These are phyloP conservation scores for Paraurostyla sp. DNA, from an alignment of 73 alveolate genomes.

Conservation along the genomic window DNA sequence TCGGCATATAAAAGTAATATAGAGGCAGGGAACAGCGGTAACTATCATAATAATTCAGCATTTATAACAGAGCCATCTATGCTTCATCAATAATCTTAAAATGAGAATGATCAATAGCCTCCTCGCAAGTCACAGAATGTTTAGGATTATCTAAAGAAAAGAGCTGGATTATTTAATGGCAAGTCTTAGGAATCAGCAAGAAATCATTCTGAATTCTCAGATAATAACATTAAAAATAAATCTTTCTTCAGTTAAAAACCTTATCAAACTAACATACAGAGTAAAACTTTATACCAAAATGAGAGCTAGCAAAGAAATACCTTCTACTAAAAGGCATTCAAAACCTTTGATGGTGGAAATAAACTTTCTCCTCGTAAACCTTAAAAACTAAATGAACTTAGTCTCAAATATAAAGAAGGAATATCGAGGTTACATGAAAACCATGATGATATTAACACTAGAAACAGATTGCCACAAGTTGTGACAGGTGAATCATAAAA, in stretches of 20 bases:
- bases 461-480: neutral
- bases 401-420: neutral
- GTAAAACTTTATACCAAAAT: too few relatives aligned
- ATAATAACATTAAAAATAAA: neutral
- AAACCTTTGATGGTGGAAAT: slow-evolving; percentile 44
- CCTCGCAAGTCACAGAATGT: neutral
- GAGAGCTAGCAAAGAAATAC: neutral
- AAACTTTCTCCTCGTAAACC: slow-evolving; percentile 46
- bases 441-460: neutral
- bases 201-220: neutral
- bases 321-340: slow-evolving; percentile 29
- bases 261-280: too few relatives aligned
- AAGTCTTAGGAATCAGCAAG: neutral
- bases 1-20: neutral
- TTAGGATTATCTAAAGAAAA: slow-evolving; percentile 7
- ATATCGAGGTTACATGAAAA: neutral
- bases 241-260: slow-evolving; percentile 30
- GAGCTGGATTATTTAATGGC: slow-evolving; percentile 1
- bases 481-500: too few relatives aligned
- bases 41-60: slow-evolving; percentile 27
- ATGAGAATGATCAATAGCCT: neutral
- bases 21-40: neutral
- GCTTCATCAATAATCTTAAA: neutral
- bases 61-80: slow-evolving; percentile 44
- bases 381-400: slow-evolving; percentile 31